Evolutionary conservation across 176 grass and related monocot species (phyloP).

Genomic region (Juncus inflexus): DNA sequence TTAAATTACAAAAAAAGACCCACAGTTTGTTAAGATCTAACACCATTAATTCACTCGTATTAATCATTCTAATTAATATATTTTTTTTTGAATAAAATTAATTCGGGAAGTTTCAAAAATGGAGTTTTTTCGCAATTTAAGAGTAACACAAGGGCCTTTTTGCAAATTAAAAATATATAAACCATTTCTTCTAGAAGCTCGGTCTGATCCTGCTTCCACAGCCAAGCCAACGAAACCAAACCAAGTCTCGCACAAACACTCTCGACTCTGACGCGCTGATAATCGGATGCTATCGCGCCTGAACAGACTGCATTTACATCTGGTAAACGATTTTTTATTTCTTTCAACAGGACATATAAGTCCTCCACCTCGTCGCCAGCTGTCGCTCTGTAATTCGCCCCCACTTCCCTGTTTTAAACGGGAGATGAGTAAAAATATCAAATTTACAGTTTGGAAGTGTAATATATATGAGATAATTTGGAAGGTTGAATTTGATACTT

Average conservation of each 20-base stretch:
- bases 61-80: too few relatives aligned
- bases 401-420: constrained; percentile 43
- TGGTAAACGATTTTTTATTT: constrained; percentile 67
- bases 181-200: constrained; percentile 91
- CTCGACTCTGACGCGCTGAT: constrained; percentile 90
- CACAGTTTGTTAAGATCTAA: too few relatives aligned
- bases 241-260: constrained; percentile 79
- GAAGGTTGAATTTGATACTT: too few relatives aligned
- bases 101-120: too few relatives aligned
- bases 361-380: constrained; percentile 86
- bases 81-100: too few relatives aligned
- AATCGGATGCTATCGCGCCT: constrained; percentile 86
- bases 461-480: too few relatives aligned
- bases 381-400: constrained; percentile 59
- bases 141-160: not conserved
- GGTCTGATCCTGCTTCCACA: constrained; percentile 96
- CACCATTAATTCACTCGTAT: too few relatives aligned
- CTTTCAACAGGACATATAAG: constrained; percentile 64
- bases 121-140: too few relatives aligned
- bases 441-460: too few relatives aligned
- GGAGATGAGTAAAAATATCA: too few relatives aligned
- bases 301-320: constrained; percentile 66
- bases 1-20: too few relatives aligned
- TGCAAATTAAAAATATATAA: constrained; percentile 2
- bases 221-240: constrained; percentile 70